Percentiles rank a stretch among this genome's conserved stretches.
These are phyloP conservation scores for Rhynchospora tenuis DNA, from an alignment of 176 grass and related monocot genomes.

Conservation along the genomic window DNA sequence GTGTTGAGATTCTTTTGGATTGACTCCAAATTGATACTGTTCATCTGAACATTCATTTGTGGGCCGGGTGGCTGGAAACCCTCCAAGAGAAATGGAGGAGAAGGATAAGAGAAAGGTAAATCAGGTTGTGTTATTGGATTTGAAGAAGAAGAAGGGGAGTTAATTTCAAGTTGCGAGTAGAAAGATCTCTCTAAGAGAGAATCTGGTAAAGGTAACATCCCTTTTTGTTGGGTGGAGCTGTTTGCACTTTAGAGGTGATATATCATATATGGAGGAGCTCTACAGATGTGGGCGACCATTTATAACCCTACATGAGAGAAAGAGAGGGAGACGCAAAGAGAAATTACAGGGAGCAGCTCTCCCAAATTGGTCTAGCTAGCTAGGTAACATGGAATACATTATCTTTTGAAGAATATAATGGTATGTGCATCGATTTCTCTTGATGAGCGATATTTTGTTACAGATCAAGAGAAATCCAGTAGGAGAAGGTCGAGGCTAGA, in stretches of 20 bases:
- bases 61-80: constrained; percentile 1
- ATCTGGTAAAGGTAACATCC: constrained; percentile 29
- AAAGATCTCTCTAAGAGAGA: constrained; percentile 5
- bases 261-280: background rate
- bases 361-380: background rate
- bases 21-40: background rate
- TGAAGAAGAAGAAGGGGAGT: constrained; percentile 20
- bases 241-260: background rate
- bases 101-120: constrained; percentile 23
- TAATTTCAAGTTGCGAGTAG: constrained; percentile 23
- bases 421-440: background rate
- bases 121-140: background rate
- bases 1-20: background rate
- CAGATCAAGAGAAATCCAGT: background rate
- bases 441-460: background rate
- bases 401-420: background rate
- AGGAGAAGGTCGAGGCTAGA: background rate
- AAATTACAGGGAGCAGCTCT: constrained; percentile 9
- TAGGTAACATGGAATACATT: background rate
- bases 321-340: background rate
- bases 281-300: background rate
- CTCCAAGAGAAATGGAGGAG: background rate
- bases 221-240: background rate
- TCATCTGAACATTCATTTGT: constrained; percentile 2
- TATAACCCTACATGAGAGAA: background rate